Evolutionary conservation across 139 green algal species (phyloP).

Genomic region (Picocystis salinarum): DNA sequence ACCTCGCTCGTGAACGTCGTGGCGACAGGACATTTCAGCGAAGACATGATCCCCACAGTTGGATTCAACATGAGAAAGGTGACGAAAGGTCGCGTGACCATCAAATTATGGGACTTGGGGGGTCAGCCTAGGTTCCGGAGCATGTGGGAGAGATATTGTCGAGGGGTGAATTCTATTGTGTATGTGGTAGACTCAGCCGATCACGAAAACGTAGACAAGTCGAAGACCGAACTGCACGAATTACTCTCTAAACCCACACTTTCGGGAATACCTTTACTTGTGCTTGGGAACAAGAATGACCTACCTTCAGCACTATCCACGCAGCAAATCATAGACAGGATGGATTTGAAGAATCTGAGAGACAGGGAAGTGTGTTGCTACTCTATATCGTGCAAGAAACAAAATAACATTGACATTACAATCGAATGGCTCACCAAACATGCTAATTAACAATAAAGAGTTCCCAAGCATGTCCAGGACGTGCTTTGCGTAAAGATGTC

Average conservation of each 20-base stretch:
- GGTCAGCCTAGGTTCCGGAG: conserved; percentile 79
- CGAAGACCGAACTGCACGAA: conserved; percentile 36
- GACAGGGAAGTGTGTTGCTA: conserved; percentile 80
- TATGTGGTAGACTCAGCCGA: conserved; percentile 93
- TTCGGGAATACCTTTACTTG: conserved; percentile 71
- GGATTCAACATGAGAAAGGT: conserved; percentile 99
- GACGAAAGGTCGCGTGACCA: conserved; percentile 77
- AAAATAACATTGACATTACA: conserved; percentile 83
- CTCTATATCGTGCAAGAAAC: conserved; percentile 80
- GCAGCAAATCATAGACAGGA: conserved; percentile 44
- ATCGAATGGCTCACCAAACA: conserved; percentile 73
- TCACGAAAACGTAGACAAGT: conserved; percentile 44
- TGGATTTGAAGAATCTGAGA: conserved; percentile 53
- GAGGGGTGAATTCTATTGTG: conserved; percentile 87
- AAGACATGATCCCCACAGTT: conserved; percentile 92
- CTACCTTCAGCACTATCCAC: conserved; percentile 51
- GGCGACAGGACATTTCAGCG: conserved; percentile 64
- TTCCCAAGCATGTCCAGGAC: too few species aligned
- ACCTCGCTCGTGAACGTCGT: conserved; percentile 89
- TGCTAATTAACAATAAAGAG: neutral
- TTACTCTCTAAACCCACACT: conserved; percentile 24
- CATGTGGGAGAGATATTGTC: conserved; percentile 98
- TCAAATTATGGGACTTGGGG: conserved; percentile 97
- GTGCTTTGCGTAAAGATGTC: too few species aligned
- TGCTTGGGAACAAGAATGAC: conserved; percentile 98